Conservation (phyloP, 2,329 filamentous ascomycete genomes). For the Penicillium glabrum region DNA sequence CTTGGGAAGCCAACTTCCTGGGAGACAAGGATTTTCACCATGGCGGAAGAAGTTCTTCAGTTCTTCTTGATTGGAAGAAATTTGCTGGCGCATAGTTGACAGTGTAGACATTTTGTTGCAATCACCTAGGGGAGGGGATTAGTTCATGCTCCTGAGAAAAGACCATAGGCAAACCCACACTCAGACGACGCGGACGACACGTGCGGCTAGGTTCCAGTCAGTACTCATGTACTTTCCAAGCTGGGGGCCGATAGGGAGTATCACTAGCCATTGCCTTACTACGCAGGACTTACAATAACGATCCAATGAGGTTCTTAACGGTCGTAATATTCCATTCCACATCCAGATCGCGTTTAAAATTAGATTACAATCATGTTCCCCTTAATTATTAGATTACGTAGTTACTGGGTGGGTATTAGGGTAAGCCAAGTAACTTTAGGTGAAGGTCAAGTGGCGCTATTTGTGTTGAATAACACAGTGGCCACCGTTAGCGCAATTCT, state of each 20-base stretch:
- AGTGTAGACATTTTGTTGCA: conserved; percentile 34
- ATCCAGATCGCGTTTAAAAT: neutral
- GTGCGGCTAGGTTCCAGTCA: conserved; percentile 27
- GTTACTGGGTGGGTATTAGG: conserved; percentile 2
- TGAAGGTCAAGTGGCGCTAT: neutral
- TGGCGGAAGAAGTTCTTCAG: conserved; percentile 34
- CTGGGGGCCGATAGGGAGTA: neutral
- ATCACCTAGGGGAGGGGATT: conserved; percentile 26
- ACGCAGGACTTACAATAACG: conserved; percentile 25
- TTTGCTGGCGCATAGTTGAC: conserved; percentile 35
- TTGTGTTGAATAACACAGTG: neutral
- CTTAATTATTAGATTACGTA: neutral
- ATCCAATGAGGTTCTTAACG: conserved; percentile 11
- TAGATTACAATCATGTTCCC: no score
- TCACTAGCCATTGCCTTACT: conserved; percentile 40
- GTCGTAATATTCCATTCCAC: conserved; percentile 11
- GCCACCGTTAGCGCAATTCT: conserved; percentile 8
- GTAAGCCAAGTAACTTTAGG: neutral
- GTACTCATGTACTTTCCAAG: neutral
- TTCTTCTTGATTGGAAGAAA: conserved; percentile 34
- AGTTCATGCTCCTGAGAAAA: neutral
- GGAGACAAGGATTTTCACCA: conserved; percentile 36
- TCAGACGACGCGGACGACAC: conserved; percentile 39
- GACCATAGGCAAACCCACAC: conserved; percentile 22
- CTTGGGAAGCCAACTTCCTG: conserved; percentile 32